phyloP scores from a whole-genome alignment of 495 filamentous ascomycete genomes.

The Annulohypoxylon nitens region DNA sequence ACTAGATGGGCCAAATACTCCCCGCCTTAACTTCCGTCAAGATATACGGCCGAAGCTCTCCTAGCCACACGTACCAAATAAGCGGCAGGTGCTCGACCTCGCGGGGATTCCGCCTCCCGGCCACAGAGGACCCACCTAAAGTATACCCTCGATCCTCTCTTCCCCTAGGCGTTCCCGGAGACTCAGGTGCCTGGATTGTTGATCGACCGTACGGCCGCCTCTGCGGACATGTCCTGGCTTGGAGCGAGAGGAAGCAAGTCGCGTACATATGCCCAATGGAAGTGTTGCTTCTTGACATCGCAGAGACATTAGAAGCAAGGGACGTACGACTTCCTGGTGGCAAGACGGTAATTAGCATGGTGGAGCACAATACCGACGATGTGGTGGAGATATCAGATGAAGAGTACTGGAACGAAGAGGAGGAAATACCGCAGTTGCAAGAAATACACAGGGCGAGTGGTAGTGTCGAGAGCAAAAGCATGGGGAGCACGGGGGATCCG shows the following conservation, averaged over 20 bases:
- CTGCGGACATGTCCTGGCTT: slow-evolving; percentile 91
- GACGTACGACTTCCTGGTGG: slow-evolving; percentile 67
- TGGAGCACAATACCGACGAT: slow-evolving; percentile 13
- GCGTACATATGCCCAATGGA: slow-evolving; percentile 97
- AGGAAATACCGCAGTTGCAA: slow-evolving; percentile 28
- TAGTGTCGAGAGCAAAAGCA: not conserved
- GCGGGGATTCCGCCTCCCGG: slow-evolving; percentile 31
- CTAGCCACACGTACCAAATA: slow-evolving; percentile 85
- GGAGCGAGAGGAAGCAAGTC: slow-evolving; percentile 77
- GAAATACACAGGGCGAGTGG: slow-evolving; percentile 10
- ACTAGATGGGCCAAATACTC: slow-evolving; percentile 76
- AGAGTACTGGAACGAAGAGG: slow-evolving; percentile 34
- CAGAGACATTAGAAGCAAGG: slow-evolving; percentile 73
- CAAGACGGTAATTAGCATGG: slow-evolving; percentile 39
- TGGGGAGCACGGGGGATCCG: not conserved
- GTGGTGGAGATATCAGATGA: slow-evolving; percentile 42
- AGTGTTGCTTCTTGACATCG: slow-evolving; percentile 85
- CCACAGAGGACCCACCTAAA: slow-evolving; percentile 38
- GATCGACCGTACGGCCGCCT: slow-evolving; percentile 83
- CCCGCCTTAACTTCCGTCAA: slow-evolving; percentile 83
- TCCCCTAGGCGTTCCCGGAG: slow-evolving; percentile 78
- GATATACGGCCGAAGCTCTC: slow-evolving; percentile 82
- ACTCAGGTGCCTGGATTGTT: slow-evolving; percentile 94
- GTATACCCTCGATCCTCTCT: slow-evolving; percentile 30
- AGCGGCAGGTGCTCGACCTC: slow-evolving; percentile 62